Evolutionary conservation across 1,139 yeast species (phyloP).

Genomic region (Debaryomyces sp.): DNA sequence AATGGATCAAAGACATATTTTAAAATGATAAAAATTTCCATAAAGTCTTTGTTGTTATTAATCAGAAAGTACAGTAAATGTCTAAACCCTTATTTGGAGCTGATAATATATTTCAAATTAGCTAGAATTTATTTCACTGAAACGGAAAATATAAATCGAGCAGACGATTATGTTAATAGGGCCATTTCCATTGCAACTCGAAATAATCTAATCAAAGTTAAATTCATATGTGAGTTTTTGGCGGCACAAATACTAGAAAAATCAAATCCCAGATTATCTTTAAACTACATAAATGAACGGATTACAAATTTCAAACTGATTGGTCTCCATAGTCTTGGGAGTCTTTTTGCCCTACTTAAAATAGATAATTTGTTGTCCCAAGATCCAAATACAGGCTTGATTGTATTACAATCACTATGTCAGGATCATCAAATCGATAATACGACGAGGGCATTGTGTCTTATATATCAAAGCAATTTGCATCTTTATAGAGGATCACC

Average conservation of each 20-base stretch:
- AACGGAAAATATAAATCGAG: conserved; percentile 40
- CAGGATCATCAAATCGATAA: conserved; percentile 16
- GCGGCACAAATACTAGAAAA: conserved; percentile 35
- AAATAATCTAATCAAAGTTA: conserved; percentile 21
- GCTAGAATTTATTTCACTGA: conserved; percentile 42
- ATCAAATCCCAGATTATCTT: conserved; percentile 24
- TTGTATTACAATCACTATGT: conserved; percentile 25
- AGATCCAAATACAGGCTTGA: conserved; percentile 27
- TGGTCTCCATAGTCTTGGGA: conserved; percentile 18
- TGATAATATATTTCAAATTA: conserved; percentile 34
- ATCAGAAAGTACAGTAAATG: conserved; percentile 25
- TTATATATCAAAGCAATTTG: conserved; percentile 24
- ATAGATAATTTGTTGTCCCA: conserved; percentile 27
- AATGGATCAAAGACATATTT: conserved; percentile 31
- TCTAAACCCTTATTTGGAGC: conserved; percentile 34
- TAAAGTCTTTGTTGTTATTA: conserved; percentile 39
- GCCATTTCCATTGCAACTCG: conserved; percentile 41
- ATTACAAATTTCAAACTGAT: conserved; percentile 20
- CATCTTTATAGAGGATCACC: conserved; percentile 36
- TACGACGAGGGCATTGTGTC: conserved; percentile 21
- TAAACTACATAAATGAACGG: conserved; percentile 30
- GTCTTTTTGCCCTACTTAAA: conserved; percentile 31
- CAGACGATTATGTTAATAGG: conserved; percentile 41
- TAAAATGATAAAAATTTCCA: conserved; percentile 38
- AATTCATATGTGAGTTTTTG: conserved; percentile 34